Percentiles rank a stretch among this genome's conserved stretches.
These are phyloP conservation scores for Tetraselmis chui DNA, from an alignment of 139 green algal genomes.

Conservation along the genomic window DNA sequence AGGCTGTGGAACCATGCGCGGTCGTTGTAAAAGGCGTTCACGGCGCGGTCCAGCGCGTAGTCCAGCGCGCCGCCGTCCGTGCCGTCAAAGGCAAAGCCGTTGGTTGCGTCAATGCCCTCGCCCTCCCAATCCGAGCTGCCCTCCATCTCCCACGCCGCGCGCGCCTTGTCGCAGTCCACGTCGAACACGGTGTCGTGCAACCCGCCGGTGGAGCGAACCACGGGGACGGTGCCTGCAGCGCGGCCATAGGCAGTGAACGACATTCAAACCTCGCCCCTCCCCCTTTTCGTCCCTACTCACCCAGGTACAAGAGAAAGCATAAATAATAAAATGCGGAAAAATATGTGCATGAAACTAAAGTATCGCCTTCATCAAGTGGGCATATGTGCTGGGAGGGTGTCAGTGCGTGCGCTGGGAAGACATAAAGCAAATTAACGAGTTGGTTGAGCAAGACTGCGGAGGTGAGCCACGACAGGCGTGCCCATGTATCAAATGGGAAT, in stretches of 20 bases:
- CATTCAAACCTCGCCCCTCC: too few relatives aligned
- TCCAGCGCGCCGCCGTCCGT: conserved; percentile 43
- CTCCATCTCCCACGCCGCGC: conserved; percentile 71
- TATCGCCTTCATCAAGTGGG: too few relatives aligned
- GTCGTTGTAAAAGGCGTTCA: conserved; percentile 47
- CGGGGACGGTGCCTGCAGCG: conserved; percentile 45
- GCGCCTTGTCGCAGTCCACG: conserved; percentile 41
- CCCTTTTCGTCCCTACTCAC: too few relatives aligned
- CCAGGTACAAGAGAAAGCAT: too few relatives aligned
- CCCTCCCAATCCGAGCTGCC: conserved; percentile 53
- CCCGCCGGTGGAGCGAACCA: conserved; percentile 42
- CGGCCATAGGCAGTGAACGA: conserved; percentile 45
- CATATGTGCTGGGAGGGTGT: too few relatives aligned
- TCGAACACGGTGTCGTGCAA: conserved; percentile 43
- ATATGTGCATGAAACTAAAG: conserved; percentile 9
- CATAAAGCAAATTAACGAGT: too few relatives aligned
- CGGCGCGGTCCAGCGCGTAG: conserved; percentile 31
- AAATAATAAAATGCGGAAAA: too few relatives aligned
- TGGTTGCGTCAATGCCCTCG: conserved; percentile 62
- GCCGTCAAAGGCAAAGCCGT: conserved; percentile 78
- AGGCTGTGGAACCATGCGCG: conserved; percentile 21
- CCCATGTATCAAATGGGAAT: too few relatives aligned
- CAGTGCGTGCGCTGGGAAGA: too few relatives aligned
- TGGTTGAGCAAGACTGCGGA: too few relatives aligned
- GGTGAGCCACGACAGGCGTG: too few relatives aligned